Percentiles rank a stretch among this genome's conserved stretches.
Conservation (phyloP, 106 monocot genomes). For the Allium sativum region DNA sequence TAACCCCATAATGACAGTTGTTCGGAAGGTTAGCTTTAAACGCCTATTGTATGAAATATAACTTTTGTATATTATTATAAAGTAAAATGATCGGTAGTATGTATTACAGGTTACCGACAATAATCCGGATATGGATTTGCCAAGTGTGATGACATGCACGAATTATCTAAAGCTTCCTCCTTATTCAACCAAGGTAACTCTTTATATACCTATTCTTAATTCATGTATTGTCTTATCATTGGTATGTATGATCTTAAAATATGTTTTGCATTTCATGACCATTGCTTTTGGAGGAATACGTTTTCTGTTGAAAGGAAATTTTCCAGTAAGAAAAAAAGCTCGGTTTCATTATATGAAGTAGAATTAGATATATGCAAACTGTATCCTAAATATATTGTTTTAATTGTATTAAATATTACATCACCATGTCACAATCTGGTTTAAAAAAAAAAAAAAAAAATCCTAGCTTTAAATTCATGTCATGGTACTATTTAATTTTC, state of each 20-base stretch:
- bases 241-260: not conserved
- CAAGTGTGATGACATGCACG: conserved; percentile 87
- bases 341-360: not conserved
- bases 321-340: not conserved
- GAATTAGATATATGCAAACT: not conserved
- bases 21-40: conserved; percentile 46
- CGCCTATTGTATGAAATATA: not conserved
- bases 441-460: not conserved
- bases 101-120: conserved; percentile 28
- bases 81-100: not conserved
- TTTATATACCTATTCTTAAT: not conserved
- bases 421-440: not conserved
- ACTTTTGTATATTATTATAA: not conserved
- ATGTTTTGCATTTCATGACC: not conserved
- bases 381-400: not conserved
- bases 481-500: not conserved
- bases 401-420: not conserved
- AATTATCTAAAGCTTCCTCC: conserved; percentile 86
- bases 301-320: not conserved
- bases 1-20: conserved; percentile 60
- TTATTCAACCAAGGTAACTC: conserved; percentile 68
- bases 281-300: not conserved
- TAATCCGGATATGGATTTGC: conserved; percentile 45
- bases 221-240: not conserved
- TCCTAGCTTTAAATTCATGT: not conserved